Evolutionary conservation across 2,329 filamentous ascomycete genomes (phyloP), one percentile per base, ranked within the genome.

Genomic region (Xylaria sp.): DNA sequence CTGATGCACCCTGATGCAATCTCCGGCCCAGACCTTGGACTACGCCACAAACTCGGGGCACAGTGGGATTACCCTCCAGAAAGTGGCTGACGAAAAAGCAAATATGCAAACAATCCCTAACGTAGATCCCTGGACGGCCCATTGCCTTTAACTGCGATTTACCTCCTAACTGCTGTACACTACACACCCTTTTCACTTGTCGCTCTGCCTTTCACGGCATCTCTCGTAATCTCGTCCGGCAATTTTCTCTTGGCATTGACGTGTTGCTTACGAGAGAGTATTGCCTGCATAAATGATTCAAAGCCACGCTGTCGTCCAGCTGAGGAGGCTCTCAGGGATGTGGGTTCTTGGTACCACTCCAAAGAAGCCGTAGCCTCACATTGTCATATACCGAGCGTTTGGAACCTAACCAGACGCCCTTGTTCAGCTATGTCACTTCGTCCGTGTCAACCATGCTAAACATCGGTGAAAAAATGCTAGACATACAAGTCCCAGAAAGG

Each of bases 81-180:
- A 46, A 23, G 49, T 60, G 63, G 63, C 64, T 55, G 57, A 33
- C 46, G 28, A 61, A 69, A 69, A 69, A 66, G 63, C 59, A 69
- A 69, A 51, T 36, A 39, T 39, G 31, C 48, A 55, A 36, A 20
- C 56, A 58, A 31, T 31, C 56, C 56, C 23, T 62, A 55, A n/a
- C 20, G 54, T 31, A 49, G 58, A 69, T 66, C 63, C 58, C 15
- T 56, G 49, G 54, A 52, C 31, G n/a, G 39, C 59, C n/a, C n/a
- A 39, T 62, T 52, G 15, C 31, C 20, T 33, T 31, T 18, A 13
- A 41, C 48, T 5, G 15, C 36, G n/a, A 41, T 33, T 8, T 59
- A 39, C 7, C 15, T 23, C 49, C 51, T 48, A 15, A 28, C 43
- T 13, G n/a, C 49, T 10, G 43, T 23, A 39, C 54, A 15, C 41